Percentiles rank a stretch among this genome's conserved stretches.
Conservation (phyloP, 495 filamentous ascomycete genomes). For the Lasiosphaeris hirsuta region DNA sequence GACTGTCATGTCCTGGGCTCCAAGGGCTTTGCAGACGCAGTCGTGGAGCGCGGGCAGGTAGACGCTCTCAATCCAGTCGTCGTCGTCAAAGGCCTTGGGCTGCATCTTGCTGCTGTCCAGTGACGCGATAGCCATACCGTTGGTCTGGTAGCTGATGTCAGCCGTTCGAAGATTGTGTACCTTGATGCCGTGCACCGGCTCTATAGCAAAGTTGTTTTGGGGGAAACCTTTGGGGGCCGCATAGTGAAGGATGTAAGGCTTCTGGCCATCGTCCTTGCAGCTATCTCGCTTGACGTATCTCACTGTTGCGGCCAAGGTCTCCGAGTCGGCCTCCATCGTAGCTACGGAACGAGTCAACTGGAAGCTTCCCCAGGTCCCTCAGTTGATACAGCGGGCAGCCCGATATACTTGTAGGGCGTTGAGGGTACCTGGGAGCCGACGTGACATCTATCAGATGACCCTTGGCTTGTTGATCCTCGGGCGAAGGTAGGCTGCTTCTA, state of each 20-base stretch:
- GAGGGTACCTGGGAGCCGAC: too few relatives aligned
- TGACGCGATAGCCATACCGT: neutral
- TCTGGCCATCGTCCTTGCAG: too few relatives aligned
- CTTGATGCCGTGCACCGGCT: neutral
- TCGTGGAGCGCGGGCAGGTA: neutral
- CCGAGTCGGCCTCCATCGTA: too few relatives aligned
- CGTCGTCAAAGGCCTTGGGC: neutral
- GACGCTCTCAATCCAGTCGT: neutral
- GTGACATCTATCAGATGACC: too few relatives aligned
- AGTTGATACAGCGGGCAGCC: too few relatives aligned
- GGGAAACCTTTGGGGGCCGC: neutral
- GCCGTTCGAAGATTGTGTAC: neutral
- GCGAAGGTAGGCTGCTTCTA: too few relatives aligned
- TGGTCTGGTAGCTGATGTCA: neutral
- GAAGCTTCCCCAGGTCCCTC: too few relatives aligned
- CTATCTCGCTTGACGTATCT: neutral
- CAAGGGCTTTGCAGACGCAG: neutral
- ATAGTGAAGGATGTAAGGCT: slow-evolving; percentile 4
- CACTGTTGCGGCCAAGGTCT: neutral
- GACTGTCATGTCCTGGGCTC: neutral
- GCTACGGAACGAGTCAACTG: too few relatives aligned
- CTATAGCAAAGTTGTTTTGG: slow-evolving; percentile 4
- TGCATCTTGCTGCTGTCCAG: neutral
- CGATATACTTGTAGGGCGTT: too few relatives aligned
- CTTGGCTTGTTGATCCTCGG: too few relatives aligned